Conservation (phyloP, 2,329 filamentous ascomycete genomes). For the Fusarium sublunatum region DNA sequence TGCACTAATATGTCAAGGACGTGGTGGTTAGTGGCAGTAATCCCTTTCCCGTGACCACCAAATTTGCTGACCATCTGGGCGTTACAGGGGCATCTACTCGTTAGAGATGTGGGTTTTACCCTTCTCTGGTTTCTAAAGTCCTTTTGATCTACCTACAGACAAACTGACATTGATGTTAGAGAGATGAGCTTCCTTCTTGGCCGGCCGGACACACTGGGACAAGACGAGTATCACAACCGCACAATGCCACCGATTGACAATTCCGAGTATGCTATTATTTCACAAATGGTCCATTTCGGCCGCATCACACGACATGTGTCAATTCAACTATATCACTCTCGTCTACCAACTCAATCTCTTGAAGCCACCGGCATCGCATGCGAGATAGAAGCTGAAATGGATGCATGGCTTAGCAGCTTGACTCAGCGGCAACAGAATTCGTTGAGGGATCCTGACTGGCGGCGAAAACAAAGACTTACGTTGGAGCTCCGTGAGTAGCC, state of each 20-base stretch:
- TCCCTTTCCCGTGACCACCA: neutral
- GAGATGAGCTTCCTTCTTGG: conserved; percentile 12
- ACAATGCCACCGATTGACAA: conserved; percentile 1
- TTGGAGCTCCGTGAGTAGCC: conserved; percentile 3
- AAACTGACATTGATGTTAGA: neutral
- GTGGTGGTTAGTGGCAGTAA: conserved; percentile 5
- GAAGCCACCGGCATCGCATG: conserved; percentile 1
- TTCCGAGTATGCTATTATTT: conserved; percentile 15
- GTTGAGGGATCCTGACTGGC: conserved; percentile 15
- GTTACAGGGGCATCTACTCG: conserved; percentile 8
- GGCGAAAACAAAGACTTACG: conserved; percentile 13
- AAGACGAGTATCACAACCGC: conserved; percentile 15
- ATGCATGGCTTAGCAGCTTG: neutral
- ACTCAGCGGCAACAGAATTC: conserved; percentile 5
- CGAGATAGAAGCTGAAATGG: conserved; percentile 6
- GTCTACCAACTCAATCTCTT: conserved; percentile 1
- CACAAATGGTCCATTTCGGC: conserved; percentile 7
- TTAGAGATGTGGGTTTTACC: conserved; percentile 7
- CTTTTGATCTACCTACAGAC: neutral
- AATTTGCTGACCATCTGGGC: neutral
- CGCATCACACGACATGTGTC: conserved; percentile 6
- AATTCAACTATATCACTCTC: conserved; percentile 7
- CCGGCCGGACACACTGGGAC: conserved; percentile 10
- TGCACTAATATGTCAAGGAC: conserved; percentile 4
- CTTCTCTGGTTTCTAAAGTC: too few relatives aligned